phyloP scores from a whole-genome alignment of 163 green algal genomes.

The Trebouxiophyceae sp. region DNA sequence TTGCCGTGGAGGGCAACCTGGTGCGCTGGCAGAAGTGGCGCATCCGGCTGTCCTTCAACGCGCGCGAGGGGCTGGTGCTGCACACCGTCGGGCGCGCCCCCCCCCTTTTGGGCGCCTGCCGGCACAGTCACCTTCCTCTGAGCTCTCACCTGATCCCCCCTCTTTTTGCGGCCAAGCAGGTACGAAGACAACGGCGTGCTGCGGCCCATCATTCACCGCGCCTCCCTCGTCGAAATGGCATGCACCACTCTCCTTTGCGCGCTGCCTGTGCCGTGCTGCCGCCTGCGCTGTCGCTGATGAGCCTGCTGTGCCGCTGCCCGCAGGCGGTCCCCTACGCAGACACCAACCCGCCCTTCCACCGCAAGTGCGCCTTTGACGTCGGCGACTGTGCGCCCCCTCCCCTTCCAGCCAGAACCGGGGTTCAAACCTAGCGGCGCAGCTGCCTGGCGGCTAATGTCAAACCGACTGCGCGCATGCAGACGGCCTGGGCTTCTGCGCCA shows the following conservation, averaged over 20 bases:
- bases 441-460: too few species aligned
- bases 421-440: too few species aligned
- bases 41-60: conserved; percentile 72
- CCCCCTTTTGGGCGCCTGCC: too few species aligned
- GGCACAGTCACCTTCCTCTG: too few species aligned
- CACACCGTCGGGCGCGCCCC: conserved; percentile 42
- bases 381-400: conserved; percentile 39
- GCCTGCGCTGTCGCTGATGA: too few species aligned
- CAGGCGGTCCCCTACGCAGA: conserved; percentile 50
- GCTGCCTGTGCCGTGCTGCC: too few species aligned
- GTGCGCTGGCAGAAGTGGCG: conserved; percentile 79
- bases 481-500: conserved; percentile 59
- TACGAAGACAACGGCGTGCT: conserved; percentile 22
- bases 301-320: too few species aligned
- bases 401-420: too few species aligned
- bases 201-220: conserved; percentile 61
- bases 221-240: conserved; percentile 82
- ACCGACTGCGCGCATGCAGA: too few species aligned
- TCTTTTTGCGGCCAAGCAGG: too few species aligned
- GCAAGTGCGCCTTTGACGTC: conserved; percentile 86
- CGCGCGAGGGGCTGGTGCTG: conserved; percentile 75
- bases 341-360: conserved; percentile 37
- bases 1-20: conserved; percentile 46
- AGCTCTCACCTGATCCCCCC: too few species aligned
- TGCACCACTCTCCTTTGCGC: not conserved